Conservation (phyloP, 371 early-diverging fungal species). For the Syncephalastrum racemosum region DNA sequence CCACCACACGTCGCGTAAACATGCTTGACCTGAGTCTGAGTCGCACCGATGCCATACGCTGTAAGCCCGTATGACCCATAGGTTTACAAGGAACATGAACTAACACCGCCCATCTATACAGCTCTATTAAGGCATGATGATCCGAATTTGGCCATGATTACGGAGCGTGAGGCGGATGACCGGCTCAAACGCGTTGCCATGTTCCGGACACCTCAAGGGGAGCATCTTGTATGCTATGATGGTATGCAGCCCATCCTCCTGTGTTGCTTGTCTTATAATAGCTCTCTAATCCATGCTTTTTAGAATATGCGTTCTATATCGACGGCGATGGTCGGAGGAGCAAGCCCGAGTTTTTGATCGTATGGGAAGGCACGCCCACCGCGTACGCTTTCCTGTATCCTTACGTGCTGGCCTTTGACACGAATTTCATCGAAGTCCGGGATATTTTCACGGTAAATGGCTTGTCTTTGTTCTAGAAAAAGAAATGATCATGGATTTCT, state of each 20-base stretch:
- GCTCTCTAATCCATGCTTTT: background rate
- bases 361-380: slow-evolving; percentile 25
- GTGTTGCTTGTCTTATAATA: background rate
- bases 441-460: slow-evolving; percentile 16
- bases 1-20: slow-evolving; percentile 32
- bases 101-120: slow-evolving; percentile 6
- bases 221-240: slow-evolving; percentile 44
- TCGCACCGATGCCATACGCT: slow-evolving; percentile 16
- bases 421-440: slow-evolving; percentile 21
- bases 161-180: slow-evolving; percentile 25
- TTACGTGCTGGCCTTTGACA: slow-evolving; percentile 22
- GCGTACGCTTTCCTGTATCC: slow-evolving; percentile 20
- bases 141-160: slow-evolving; percentile 31
- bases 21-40: slow-evolving; percentile 30
- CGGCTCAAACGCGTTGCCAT: slow-evolving; percentile 27
- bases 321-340: slow-evolving; percentile 19
- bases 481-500: too few species aligned
- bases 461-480: background rate
- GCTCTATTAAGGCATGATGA: slow-evolving; percentile 37
- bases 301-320: slow-evolving; percentile 24
- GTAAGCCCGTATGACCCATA: background rate
- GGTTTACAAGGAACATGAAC: background rate
- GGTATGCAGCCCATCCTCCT: slow-evolving; percentile 14
- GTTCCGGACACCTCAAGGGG: slow-evolving; percentile 27
- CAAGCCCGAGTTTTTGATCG: slow-evolving; percentile 15